Conservation (phyloP, 1,284 basidiomycete species). For the Tremellales sp. region DNA sequence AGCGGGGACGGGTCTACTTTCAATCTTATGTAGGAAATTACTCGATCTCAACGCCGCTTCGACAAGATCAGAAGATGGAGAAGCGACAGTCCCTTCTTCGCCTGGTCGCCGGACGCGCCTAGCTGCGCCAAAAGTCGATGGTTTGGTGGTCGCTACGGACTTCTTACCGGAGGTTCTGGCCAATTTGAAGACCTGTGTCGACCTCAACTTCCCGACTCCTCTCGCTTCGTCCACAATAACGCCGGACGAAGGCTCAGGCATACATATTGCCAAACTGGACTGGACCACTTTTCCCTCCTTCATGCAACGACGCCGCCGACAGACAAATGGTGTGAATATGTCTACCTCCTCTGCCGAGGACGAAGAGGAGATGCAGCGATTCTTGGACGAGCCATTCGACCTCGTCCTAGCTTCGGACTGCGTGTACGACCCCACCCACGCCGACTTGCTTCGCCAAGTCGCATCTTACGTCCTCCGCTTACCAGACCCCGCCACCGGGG, state of each 20-base stretch:
- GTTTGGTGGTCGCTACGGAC: constrained; percentile 67
- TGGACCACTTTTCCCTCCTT: constrained; percentile 59
- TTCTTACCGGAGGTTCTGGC: constrained; percentile 68
- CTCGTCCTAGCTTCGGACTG: constrained; percentile 47
- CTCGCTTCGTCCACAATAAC: constrained; percentile 9
- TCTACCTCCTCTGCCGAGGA: no score
- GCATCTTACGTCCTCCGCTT: constrained; percentile 38
- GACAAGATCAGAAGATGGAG: background rate
- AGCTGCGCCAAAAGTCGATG: no score
- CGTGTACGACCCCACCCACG: constrained; percentile 48
- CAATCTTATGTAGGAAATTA: constrained; percentile 61
- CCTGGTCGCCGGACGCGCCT: no score
- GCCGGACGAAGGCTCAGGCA: constrained; percentile 24
- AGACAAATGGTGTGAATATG: no score
- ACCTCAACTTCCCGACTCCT: constrained; percentile 59
- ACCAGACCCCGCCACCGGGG: constrained; percentile 23
- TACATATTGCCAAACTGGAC: constrained; percentile 58
- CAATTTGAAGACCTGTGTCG: constrained; percentile 68
- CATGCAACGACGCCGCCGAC: no score
- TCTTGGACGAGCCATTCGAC: constrained; percentile 33
- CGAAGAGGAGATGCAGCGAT: constrained; percentile 7
- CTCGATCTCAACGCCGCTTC: constrained; percentile 48
- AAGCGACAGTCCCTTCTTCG: background rate
- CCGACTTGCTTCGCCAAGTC: constrained; percentile 40
- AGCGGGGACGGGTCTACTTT: constrained; percentile 77